Percentiles rank a stretch among this genome's conserved stretches.
Evolutionary conservation across 768 basidiomycete species (phyloP).

Genomic region (Macrolepiota albuminosa): DNA sequence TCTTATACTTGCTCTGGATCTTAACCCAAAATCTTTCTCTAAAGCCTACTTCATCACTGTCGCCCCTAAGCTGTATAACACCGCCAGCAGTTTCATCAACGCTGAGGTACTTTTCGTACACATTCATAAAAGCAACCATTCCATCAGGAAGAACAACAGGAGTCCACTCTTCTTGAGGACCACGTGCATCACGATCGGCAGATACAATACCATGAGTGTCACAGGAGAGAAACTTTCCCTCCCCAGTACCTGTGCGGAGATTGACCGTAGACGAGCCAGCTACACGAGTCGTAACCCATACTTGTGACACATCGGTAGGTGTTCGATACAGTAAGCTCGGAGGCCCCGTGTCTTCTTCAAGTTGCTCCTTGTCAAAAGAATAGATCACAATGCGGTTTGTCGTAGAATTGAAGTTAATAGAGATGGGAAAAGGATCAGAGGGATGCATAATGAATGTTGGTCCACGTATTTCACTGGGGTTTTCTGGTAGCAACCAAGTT

Average conservation of each 20-base stretch:
- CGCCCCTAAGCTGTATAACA: slow-evolving; percentile 69
- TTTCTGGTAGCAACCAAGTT: slow-evolving; percentile 75
- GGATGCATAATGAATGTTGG: slow-evolving; percentile 86
- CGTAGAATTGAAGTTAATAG: slow-evolving; percentile 74
- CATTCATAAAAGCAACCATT: slow-evolving; percentile 83
- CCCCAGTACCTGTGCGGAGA: slow-evolving; percentile 79
- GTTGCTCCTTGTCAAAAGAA: slow-evolving; percentile 53
- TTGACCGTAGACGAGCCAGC: slow-evolving; percentile 84
- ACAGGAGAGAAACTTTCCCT: slow-evolving; percentile 87
- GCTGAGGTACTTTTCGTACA: slow-evolving; percentile 84
- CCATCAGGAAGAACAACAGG: slow-evolving; percentile 78
- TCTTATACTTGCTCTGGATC: slow-evolving; percentile 85
- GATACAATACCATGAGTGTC: slow-evolving; percentile 82
- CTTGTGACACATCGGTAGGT: slow-evolving; percentile 81
- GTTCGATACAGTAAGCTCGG: slow-evolving; percentile 54
- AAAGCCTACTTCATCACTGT: slow-evolving; percentile 83
- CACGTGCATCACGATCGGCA: slow-evolving; percentile 83
- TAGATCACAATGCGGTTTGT: slow-evolving; percentile 68
- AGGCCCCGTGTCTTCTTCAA: slow-evolving; percentile 40
- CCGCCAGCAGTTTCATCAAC: slow-evolving; percentile 89
- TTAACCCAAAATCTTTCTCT: slow-evolving; percentile 85
- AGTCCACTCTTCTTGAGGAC: slow-evolving; percentile 93
- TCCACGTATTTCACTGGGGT: slow-evolving; percentile 70
- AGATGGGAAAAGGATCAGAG: slow-evolving; percentile 73
- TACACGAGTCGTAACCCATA: slow-evolving; percentile 87